phyloP scores from a whole-genome alignment of 23 red algal species.

The Gracilariopsis chorda region DNA sequence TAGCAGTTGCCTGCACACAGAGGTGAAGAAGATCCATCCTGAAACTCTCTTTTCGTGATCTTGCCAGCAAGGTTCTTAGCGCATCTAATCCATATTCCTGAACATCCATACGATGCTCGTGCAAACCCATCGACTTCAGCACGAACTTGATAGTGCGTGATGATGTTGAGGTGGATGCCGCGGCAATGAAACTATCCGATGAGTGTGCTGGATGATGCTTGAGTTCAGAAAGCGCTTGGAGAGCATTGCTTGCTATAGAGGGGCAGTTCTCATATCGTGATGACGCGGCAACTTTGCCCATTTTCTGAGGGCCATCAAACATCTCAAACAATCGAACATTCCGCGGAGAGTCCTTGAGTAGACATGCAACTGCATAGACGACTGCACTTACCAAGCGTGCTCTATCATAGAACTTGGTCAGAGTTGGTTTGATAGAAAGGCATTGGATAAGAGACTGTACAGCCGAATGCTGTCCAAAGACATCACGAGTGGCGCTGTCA shows the following conservation, averaged over 20 bases:
- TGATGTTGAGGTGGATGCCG: constrained; percentile 5
- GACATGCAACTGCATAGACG: constrained; percentile 21
- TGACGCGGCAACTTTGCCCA: constrained; percentile 61
- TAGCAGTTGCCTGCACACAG: constrained; percentile 10
- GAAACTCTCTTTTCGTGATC: constrained; percentile 9
- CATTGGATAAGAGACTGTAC: constrained; percentile 66
- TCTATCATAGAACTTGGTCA: constrained; percentile 31
- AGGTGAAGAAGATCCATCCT: constrained; percentile 14
- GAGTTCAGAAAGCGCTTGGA: constrained; percentile 40
- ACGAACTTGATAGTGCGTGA: constrained; percentile 43
- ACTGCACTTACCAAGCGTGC: constrained; percentile 23
- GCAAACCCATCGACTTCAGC: constrained; percentile 27
- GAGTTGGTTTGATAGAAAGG: constrained; percentile 27
- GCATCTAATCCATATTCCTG: constrained; percentile 60
- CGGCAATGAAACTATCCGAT: not conserved
- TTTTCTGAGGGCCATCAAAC: constrained; percentile 68
- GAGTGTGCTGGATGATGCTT: constrained; percentile 45
- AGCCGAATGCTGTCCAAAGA: constrained; percentile 47
- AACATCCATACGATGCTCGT: constrained; percentile 49
- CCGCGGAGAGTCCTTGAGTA: constrained; percentile 47
- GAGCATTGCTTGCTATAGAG: constrained; percentile 38
- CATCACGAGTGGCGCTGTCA: constrained; percentile 48
- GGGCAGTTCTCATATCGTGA: constrained; percentile 57
- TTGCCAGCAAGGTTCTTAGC: constrained; percentile 32
- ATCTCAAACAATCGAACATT: constrained; percentile 60